These are phyloP conservation scores for Trametes maxima DNA, from an alignment of 768 basidiomycete species.

Conservation along the genomic window DNA sequence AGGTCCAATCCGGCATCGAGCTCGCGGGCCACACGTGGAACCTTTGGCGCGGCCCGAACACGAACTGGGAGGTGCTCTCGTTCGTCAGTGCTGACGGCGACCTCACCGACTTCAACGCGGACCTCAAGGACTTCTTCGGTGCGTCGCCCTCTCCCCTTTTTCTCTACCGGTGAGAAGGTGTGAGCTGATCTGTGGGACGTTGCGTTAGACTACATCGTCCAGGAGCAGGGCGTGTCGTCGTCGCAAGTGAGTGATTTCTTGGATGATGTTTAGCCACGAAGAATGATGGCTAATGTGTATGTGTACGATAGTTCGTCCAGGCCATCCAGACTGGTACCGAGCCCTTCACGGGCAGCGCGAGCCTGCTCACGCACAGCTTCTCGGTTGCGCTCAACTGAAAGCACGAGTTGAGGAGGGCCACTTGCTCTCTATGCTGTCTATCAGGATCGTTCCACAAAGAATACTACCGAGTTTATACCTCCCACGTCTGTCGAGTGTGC, in stretches of 20 bases:
- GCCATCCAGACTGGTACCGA: slow-evolving; percentile 58
- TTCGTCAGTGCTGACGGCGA: slow-evolving; percentile 53
- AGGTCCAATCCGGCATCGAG: slow-evolving; percentile 42
- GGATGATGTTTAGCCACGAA: not conserved
- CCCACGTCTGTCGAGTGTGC: too few species aligned
- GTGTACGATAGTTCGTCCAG: slow-evolving; percentile 47
- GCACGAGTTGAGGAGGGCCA: not conserved
- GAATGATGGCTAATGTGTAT: not conserved
- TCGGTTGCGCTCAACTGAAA: slow-evolving; percentile 40
- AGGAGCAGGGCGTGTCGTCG: slow-evolving; percentile 48
- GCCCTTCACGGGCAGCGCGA: slow-evolving; percentile 53
- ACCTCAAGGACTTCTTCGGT: slow-evolving; percentile 61
- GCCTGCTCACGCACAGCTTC: slow-evolving; percentile 44
- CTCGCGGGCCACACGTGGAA: slow-evolving; percentile 57
- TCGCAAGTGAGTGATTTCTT: slow-evolving; percentile 40
- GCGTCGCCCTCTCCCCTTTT: slow-evolving; percentile 18
- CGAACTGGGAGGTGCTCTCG: slow-evolving; percentile 57
- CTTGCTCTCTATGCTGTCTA: not conserved
- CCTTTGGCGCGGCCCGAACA: slow-evolving; percentile 56
- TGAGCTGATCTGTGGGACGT: not conserved
- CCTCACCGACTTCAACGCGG: slow-evolving; percentile 52
- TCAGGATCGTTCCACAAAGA: not conserved
- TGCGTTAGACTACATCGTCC: slow-evolving; percentile 46
- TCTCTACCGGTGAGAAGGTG: not conserved
- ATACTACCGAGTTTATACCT: not conserved